These are phyloP conservation scores for Inga laurina DNA, from an alignment of 306 rosid genomes.

Conservation along the genomic window DNA sequence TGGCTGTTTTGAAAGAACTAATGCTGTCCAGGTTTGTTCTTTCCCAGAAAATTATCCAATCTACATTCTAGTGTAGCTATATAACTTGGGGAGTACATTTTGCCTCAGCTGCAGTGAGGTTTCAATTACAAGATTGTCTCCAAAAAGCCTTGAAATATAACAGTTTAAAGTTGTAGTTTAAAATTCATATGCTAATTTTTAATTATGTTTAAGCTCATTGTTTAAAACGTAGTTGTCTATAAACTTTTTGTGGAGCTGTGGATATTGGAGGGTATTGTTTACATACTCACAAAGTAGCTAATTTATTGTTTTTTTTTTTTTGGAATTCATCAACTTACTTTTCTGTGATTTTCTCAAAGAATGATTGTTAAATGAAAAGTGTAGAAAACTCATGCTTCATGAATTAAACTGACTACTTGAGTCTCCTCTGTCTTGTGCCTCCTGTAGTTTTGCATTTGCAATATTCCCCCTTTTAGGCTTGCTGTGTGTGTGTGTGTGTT, in stretches of 20 bases:
- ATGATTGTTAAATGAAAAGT: constrained; percentile 9
- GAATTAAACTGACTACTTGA: background rate
- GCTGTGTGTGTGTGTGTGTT: background rate
- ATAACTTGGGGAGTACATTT: background rate
- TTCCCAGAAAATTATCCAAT: background rate
- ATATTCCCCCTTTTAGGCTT: constrained; percentile 3
- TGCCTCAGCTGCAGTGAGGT: background rate
- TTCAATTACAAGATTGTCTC: background rate
- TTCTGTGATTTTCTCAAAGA: constrained; percentile 11
- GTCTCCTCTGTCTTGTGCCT: background rate
- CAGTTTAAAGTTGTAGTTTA: background rate
- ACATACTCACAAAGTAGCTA: constrained; percentile 4
- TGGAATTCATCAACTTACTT: background rate
- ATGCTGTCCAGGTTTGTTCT: constrained; percentile 49
- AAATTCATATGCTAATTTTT: background rate
- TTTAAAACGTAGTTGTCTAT: background rate
- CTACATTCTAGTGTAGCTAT: background rate
- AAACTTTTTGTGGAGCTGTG: background rate
- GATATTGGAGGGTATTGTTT: constrained; percentile 12
- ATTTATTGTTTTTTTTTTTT: constrained; percentile 16
- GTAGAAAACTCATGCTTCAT: background rate
- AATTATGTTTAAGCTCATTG: background rate
- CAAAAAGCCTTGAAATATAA: background rate
- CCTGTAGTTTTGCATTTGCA: background rate
- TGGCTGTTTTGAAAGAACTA: constrained; percentile 38